A percentile compares a stretch with the other conserved stretches of the same genome.
Conservation (phyloP, 2,329 filamentous ascomycete genomes). For the Aspergillus nomiae region DNA sequence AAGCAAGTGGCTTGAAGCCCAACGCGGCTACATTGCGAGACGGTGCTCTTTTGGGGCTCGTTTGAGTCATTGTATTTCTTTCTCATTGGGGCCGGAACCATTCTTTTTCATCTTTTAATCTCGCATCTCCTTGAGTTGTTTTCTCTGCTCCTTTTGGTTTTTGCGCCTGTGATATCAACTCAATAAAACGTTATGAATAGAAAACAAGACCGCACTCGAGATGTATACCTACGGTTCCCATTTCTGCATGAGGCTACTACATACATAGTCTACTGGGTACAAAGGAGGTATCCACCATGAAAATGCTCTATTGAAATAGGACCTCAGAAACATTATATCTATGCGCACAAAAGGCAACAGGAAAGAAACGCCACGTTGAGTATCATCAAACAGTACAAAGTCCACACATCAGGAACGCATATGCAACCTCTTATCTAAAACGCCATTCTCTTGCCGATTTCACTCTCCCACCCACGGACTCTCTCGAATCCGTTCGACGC, state of each 20-base stretch:
- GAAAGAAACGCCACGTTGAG: slow-evolving; percentile 10
- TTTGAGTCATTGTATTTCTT: neutral
- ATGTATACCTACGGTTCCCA: neutral
- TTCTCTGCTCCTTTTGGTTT: neutral
- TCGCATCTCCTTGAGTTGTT: neutral
- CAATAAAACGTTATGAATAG: neutral
- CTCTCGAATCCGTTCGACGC: slow-evolving; percentile 78
- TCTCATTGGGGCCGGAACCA: slow-evolving; percentile 2
- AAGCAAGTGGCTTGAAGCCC: neutral
- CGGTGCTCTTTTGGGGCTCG: neutral
- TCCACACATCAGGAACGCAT: neutral
- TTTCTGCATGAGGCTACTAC: neutral
- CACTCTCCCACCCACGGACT: slow-evolving; percentile 75
- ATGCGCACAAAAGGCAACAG: neutral
- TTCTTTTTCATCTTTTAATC: neutral
- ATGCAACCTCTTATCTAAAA: slow-evolving; percentile 14
- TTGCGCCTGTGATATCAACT: neutral
- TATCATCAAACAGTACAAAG: slow-evolving; percentile 11
- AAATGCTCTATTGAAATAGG: neutral
- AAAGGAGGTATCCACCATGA: neutral
- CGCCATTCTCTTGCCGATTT: slow-evolving; percentile 79
- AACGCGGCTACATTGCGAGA: neutral
- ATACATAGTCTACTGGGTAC: neutral
- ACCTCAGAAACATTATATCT: neutral
- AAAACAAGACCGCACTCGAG: neutral